Conservation (phyloP, 225 moss, liverwort and hornwort species). For the Pseudisothecium myosuroides region DNA sequence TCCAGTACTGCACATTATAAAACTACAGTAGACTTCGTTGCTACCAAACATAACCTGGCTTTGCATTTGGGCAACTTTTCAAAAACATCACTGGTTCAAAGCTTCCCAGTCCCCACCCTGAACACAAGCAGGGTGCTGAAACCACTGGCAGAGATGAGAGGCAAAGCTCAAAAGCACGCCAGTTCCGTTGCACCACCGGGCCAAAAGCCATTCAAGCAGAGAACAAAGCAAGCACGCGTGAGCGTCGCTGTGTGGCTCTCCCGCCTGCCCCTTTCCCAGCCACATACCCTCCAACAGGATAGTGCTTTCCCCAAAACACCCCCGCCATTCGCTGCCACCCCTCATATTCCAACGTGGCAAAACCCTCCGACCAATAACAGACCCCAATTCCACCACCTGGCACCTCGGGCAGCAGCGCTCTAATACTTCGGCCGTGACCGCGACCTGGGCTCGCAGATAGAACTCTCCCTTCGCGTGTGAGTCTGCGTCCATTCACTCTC, state of each 20-base stretch:
- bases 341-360: accelerated
- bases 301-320: background rate
- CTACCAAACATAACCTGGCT: background rate
- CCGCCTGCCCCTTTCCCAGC: slow-evolving; percentile 1
- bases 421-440: background rate
- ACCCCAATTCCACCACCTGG: background rate
- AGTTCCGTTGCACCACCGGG: background rate
- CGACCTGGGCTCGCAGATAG: background rate
- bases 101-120: background rate
- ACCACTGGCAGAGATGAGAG: background rate
- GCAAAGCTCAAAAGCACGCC: background rate
- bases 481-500: background rate
- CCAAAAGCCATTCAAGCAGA: background rate
- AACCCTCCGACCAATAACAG: background rate
- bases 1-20: background rate
- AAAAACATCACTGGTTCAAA: background rate
- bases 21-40: background rate
- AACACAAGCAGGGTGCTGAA: background rate
- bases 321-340: background rate
- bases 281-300: background rate
- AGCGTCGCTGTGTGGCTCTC: background rate
- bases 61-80: background rate
- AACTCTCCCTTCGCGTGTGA: background rate
- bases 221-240: background rate
- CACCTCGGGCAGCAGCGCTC: background rate